phyloP scores from a whole-genome alignment of 2,329 filamentous ascomycete species.

The Penicillium frequentans region DNA sequence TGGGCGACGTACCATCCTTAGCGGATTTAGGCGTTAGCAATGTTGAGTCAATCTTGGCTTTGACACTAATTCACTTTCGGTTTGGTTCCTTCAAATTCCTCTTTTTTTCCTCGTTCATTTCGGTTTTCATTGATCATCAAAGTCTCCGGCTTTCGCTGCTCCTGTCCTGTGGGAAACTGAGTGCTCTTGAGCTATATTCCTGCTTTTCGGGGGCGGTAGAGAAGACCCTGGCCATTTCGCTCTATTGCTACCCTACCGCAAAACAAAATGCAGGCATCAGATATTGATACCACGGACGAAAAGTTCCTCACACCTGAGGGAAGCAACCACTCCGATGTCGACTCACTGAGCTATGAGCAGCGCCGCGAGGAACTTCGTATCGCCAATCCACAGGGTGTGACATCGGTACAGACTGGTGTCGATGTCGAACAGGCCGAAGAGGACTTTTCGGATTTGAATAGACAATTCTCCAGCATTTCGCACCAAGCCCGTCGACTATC shows the following conservation, averaged over 20 bases:
- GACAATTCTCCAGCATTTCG: constrained; percentile 40
- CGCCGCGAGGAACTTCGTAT: constrained; percentile 31
- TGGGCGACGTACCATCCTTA: not conserved
- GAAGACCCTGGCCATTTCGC: not conserved
- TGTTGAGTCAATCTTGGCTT: not conserved
- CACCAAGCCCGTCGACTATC: constrained; percentile 38
- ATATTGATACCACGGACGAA: constrained; percentile 16
- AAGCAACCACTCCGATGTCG: constrained; percentile 28
- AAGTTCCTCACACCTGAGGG: constrained; percentile 15
- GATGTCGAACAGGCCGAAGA: constrained; percentile 49
- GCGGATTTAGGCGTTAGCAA: constrained; percentile 2
- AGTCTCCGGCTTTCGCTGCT: not conserved
- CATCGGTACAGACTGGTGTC: constrained; percentile 39
- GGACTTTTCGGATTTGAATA: constrained; percentile 43
- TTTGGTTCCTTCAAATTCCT: not conserved
- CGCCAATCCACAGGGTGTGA: constrained; percentile 32
- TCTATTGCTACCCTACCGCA: not conserved
- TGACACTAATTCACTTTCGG: not conserved
- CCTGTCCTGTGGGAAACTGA: not conserved
- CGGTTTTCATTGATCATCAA: not conserved
- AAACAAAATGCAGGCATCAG: not conserved
- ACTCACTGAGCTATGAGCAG: constrained; percentile 32
- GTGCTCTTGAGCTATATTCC: not conserved
- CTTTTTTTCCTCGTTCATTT: not conserved
- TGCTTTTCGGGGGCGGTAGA: not conserved